Base-by-base conservation (phyloP, 2,329 filamentous ascomycete genomes). In the Fusarium mundagurra region DNA sequence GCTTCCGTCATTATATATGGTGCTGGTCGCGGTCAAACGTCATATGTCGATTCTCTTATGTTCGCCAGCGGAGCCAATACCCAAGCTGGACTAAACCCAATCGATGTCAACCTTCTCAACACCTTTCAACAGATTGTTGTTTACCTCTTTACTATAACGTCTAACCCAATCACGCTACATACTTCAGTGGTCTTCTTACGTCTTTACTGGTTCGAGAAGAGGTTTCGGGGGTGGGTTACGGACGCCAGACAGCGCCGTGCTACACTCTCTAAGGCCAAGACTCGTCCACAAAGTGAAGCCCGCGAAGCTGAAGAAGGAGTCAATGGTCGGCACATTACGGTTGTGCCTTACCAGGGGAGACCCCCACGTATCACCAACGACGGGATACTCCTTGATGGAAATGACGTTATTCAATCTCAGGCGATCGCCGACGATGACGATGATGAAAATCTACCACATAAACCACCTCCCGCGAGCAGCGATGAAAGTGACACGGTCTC, bases 151-250 rank as follows among this genome's bases (percentile, higher is more conserved):
- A 86, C 92, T 8, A 92, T 94, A 86, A 77, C 94, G 18, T 91
- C 92, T 33, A 97, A 94, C 58, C 95, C 95, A 1, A 96, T 98
- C 70, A 92, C 93, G 53, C 92, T 98, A 77, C 91, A 97, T 79
- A 90, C 93, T 5, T 93, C 90, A 50, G 94, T 99, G 50, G 96
- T 99, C 13, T 96, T 98, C 77, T 88, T 98, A 20, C 93, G 96
- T 33, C 86, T 99, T 4, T 98, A 98, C 83, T 99, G 96, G 96
- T 99, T 99, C 81, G 95, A 99, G 83, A 98, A 97, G 83, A 91
- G 95, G 13, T 98, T 99, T 80, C 93, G 97, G 80, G 88, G 93
- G 77, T 89, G 98, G 73, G 95, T 93, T 20, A 88, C 88, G 39
- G 93, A 97, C 77, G 91, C 93, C 3, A 90, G 91, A 62, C 86